A percentile compares a stretch with the other conserved stretches of the same genome.
Conservation (phyloP, 768 basidiomycete genomes). For the Clitopilus hobsonii region DNA sequence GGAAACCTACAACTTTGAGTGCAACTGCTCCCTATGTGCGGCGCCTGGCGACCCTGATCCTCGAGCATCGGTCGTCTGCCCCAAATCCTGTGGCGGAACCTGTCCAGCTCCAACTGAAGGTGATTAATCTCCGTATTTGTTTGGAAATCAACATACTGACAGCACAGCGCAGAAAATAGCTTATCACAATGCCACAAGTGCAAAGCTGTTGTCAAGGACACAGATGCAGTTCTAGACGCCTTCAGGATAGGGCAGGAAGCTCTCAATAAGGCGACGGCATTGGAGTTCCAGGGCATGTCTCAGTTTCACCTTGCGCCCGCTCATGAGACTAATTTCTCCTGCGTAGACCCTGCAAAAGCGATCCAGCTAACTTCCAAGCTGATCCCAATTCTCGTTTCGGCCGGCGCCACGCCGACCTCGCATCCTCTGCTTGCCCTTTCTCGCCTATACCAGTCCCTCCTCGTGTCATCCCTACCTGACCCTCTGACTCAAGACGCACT, state of each 20-base stretch:
- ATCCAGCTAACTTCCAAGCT: constrained; percentile 59
- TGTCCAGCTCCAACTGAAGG: constrained; percentile 63
- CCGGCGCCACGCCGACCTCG: constrained; percentile 55
- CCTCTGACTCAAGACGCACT: constrained; percentile 43
- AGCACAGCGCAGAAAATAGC: constrained; percentile 35
- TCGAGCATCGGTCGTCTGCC: constrained; percentile 66
- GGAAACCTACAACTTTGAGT: constrained; percentile 78
- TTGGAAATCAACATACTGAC: background rate
- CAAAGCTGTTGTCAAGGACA: constrained; percentile 38
- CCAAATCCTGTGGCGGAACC: constrained; percentile 60
- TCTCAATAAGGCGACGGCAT: constrained; percentile 60
- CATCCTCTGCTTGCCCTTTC: constrained; percentile 76
- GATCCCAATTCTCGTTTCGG: constrained; percentile 57
- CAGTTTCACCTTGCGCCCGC: background rate
- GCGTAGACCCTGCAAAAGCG: constrained; percentile 53
- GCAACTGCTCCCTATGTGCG: constrained; percentile 60
- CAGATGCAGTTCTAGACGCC: constrained; percentile 57
- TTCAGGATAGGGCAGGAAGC: constrained; percentile 69
- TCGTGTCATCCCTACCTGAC: constrained; percentile 45
- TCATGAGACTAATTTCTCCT: background rate
- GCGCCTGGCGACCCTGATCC: constrained; percentile 41
- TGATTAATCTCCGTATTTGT: constrained; percentile 16
- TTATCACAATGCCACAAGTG: constrained; percentile 54
- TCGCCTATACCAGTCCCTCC: constrained; percentile 67
- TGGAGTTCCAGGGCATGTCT: constrained; percentile 55